A percentile compares a stretch with the other conserved stretches of the same genome.
These are phyloP conservation scores for Tetradesmus lagerheimii DNA, from an alignment of 139 green algal genomes.

Conservation along the genomic window DNA sequence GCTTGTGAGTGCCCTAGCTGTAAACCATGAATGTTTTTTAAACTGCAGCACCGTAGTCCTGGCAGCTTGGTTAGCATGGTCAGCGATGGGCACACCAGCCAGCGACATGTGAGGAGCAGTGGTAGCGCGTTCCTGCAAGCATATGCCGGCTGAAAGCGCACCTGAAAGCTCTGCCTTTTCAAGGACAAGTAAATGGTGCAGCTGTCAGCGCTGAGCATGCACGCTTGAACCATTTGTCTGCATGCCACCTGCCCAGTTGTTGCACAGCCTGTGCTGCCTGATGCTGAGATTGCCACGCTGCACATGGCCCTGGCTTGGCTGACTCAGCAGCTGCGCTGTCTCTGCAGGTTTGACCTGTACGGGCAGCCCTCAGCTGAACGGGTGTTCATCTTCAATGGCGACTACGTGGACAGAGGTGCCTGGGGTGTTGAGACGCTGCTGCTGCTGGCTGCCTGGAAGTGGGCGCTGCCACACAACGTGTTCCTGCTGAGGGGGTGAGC, in stretches of 20 bases:
- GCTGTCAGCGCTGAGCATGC: too few species aligned
- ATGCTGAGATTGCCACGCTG: background rate
- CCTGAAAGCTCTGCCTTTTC: background rate
- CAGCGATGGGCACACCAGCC: too few species aligned
- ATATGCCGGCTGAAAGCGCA: background rate
- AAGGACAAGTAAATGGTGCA: too few species aligned
- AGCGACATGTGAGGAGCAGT: background rate
- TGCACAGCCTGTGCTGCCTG: too few species aligned
- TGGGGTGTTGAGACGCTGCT: conserved; percentile 95
- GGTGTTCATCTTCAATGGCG: conserved; percentile 79
- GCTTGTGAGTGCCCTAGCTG: conserved; percentile 58
- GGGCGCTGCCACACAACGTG: conserved; percentile 84
- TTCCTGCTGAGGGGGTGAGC: conserved; percentile 85
- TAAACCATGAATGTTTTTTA: background rate
- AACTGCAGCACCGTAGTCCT: background rate
- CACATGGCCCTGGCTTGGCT: background rate
- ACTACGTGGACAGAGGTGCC: conserved; percentile 92
- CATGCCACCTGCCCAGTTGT: too few species aligned
- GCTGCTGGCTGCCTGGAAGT: conserved; percentile 84
- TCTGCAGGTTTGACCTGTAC: conserved; percentile 34
- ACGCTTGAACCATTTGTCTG: too few species aligned
- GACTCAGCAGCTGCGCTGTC: background rate
- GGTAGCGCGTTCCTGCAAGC: background rate
- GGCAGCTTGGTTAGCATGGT: background rate
- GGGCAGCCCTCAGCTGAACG: conserved; percentile 50